Evolutionary conservation across 2,329 filamentous ascomycete genomes (phyloP).

Genomic region (Byssothecium circinans): DNA sequence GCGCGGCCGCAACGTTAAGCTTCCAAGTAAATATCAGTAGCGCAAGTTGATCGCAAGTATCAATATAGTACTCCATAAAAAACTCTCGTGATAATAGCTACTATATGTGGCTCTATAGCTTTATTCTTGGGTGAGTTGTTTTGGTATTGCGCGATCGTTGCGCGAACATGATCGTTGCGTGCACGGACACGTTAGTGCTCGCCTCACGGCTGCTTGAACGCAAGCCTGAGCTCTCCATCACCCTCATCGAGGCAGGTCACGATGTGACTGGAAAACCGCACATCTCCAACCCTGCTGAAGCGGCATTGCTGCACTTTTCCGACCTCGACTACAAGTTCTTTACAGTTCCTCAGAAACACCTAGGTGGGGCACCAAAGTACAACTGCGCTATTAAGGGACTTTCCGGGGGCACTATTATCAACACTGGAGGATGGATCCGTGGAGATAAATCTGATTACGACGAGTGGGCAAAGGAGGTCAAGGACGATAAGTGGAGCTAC

Average conservation of each 20-base stretch:
- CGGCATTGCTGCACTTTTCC: slow-evolving; percentile 25
- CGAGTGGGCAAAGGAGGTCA: slow-evolving; percentile 26
- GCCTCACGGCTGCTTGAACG: slow-evolving; percentile 33
- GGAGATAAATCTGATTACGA: slow-evolving; percentile 33
- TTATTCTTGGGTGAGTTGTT: no score
- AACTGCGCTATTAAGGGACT: slow-evolving; percentile 35
- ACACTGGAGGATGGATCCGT: slow-evolving; percentile 27
- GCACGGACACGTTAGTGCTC: no score
- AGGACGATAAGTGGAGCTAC: slow-evolving; percentile 31
- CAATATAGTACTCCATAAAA: no score
- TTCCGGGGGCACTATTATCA: slow-evolving; percentile 32
- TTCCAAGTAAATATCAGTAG: no score
- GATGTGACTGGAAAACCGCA: slow-evolving; percentile 22
- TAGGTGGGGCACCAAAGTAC: slow-evolving; percentile 26
- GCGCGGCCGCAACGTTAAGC: no score
- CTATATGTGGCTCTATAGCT: no score
- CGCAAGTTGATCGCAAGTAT: no score
- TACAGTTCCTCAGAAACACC: slow-evolving; percentile 34
- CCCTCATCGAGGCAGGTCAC: slow-evolving; percentile 38
- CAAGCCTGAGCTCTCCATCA: slow-evolving; percentile 18
- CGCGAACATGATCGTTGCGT: no score
- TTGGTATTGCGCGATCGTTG: no score
- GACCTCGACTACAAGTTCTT: slow-evolving; percentile 38
- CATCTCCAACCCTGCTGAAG: slow-evolving; percentile 19
- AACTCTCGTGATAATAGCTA: no score